A percentile compares a stretch with the other conserved stretches of the same genome.
phyloP scores from a whole-genome alignment of 202 grass and related monocot species.

The Elaeis oleifera region DNA sequence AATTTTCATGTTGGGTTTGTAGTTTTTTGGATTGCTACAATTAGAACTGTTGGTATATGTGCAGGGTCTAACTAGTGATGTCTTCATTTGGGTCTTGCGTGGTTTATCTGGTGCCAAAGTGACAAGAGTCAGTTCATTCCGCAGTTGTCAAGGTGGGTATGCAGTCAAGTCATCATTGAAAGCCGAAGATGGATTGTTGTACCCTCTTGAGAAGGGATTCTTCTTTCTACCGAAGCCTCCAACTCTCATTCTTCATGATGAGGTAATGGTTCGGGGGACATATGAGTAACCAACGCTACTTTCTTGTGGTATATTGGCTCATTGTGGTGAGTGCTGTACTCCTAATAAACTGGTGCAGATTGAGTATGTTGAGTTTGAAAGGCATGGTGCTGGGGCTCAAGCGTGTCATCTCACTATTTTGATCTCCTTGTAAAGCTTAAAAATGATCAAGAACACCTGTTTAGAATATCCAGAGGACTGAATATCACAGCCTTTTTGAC shows the following conservation, averaged over 20 bases:
- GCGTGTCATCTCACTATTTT: constrained; percentile 91
- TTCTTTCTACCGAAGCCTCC: constrained; percentile 99
- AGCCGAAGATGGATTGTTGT: constrained; percentile 95
- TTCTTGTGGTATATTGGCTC: background rate
- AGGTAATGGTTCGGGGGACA: constrained; percentile 36
- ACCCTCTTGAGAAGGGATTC: constrained; percentile 97
- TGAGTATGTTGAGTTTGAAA: constrained; percentile 92
- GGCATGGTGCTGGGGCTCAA: constrained; percentile 84
- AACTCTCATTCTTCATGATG: constrained; percentile 94
- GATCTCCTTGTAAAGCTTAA: constrained; percentile 90
- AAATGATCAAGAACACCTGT: constrained; percentile 96
- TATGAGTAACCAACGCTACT: background rate
- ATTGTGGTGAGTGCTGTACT: background rate
- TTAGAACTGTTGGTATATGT: constrained; percentile 1
- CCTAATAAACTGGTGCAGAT: constrained; percentile 41
- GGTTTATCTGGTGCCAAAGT: constrained; percentile 94
- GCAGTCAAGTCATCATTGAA: constrained; percentile 99
- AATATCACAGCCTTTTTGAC: constrained; percentile 94
- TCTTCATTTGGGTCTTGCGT: constrained; percentile 80
- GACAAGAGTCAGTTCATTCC: constrained; percentile 72
- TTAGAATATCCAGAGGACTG: constrained; percentile 97
- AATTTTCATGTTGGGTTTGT: background rate
- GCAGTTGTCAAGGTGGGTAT: constrained; percentile 89
- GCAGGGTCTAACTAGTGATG: constrained; percentile 78
- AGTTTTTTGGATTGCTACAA: background rate